Evolutionary conservation across 2,329 filamentous ascomycete species (phyloP), one percentile per base, ranked within the genome.

Genomic region (Alternaria viburni): DNA sequence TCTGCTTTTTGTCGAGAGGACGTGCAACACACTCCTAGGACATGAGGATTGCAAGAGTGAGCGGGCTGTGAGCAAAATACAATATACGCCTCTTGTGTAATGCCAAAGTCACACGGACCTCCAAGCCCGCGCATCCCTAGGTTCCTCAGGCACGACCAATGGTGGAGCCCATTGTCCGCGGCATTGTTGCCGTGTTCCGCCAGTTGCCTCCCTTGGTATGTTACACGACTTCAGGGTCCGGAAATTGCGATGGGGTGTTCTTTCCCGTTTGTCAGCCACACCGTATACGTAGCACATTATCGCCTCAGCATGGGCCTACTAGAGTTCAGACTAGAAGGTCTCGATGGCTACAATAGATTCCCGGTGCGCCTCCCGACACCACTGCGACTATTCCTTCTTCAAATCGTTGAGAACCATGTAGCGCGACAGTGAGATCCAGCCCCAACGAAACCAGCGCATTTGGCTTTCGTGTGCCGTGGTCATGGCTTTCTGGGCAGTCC

Each of bases 371-470:
- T 52, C 13, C 28, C 9, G 4, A 41, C n/a, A 55, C 61, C 60
- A 74, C 21, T 70, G 30, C 5, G 67, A 71, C 70, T 85, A 86
- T 78, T 88, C 88, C 73, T 85, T 84, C 75, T 84, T 86, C 80
- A 99, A 77, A 78, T 98, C 94, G 80, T 99, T 99, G 30, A 98
- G 87, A 61, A 93, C 87, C 96, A 99, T 98, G 81, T 98, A 99
- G 64, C 96, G 86, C 74, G 93, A 96, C 61, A 97, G 78, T 0
- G 88, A 86, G 76, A 99, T 97, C 93, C 94, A 99, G 3, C 93
- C 93, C 87, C 93, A 98, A 8, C 96, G 88, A 77, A 98, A 99
- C 96, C 96, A 99, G 41, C 92, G 88, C 96, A 99, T 99, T 86
- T 99, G 96, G 80, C 93, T 97, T 81, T 89, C 85, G 83, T 99